These are phyloP conservation scores for Scheffersomyces coipomensis DNA, from an alignment of 805 yeast species.

Conservation along the genomic window DNA sequence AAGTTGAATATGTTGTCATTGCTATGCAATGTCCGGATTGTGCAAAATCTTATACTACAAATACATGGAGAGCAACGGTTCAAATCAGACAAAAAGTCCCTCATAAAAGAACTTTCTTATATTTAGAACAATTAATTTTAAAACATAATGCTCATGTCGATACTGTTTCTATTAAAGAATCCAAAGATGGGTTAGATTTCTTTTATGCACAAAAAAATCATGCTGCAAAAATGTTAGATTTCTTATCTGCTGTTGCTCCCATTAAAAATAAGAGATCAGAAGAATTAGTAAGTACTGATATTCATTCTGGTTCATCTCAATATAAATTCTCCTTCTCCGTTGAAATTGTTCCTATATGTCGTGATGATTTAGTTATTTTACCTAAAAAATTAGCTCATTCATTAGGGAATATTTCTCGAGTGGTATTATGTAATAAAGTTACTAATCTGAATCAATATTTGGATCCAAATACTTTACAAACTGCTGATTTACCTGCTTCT, in stretches of 20 bases:
- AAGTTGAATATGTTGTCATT: constrained; percentile 87
- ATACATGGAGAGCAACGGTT: constrained; percentile 97
- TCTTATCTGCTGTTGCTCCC: constrained; percentile 82
- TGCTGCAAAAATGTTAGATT: constrained; percentile 92
- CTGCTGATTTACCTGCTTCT: constrained; percentile 67
- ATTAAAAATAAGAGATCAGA: constrained; percentile 79
- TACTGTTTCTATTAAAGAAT: constrained; percentile 89
- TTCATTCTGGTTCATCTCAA: constrained; percentile 82
- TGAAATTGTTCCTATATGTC: constrained; percentile 94
- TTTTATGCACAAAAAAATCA: constrained; percentile 85
- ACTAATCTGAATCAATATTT: constrained; percentile 82
- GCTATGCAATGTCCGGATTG: constrained; percentile 99
- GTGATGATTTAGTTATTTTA: constrained; percentile 90
- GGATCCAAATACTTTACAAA: constrained; percentile 79
- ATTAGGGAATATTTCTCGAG: constrained; percentile 76
- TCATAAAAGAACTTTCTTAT: constrained; percentile 94
- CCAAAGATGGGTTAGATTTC: constrained; percentile 93
- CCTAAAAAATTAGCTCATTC: constrained; percentile 85
- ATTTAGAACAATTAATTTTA: constrained; percentile 91
- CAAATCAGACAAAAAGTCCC: constrained; percentile 97
- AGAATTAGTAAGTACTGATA: constrained; percentile 88
- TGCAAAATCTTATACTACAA: constrained; percentile 93
- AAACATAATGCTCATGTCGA: constrained; percentile 91
- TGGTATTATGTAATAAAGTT: constrained; percentile 82
- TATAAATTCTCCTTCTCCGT: constrained; percentile 91